phyloP scores from a whole-genome alignment of 148 eudicot genomes.

The Heliamphora exappendiculata region DNA sequence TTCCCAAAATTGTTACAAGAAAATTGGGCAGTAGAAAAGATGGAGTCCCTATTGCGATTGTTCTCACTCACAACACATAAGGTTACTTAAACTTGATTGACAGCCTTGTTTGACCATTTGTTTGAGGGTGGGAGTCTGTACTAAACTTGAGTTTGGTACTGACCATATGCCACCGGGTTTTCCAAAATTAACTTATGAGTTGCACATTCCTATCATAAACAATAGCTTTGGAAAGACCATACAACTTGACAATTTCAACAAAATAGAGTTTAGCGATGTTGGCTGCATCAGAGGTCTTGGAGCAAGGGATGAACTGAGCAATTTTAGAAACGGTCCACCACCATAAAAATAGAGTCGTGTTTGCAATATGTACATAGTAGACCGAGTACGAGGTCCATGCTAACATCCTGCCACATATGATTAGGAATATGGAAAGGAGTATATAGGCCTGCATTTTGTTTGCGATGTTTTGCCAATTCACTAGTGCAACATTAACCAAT shows the following conservation, averaged over 20 bases:
- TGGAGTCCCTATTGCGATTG: too few relatives aligned
- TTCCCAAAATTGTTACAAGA: not conserved
- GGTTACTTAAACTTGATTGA: not conserved
- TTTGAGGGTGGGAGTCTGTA: not conserved
- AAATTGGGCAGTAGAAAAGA: too few relatives aligned
- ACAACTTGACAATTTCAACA: not conserved
- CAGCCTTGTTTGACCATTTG: not conserved
- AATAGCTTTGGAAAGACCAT: not conserved
- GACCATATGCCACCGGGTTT: too few relatives aligned
- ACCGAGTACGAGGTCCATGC: not conserved
- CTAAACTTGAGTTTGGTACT: too few relatives aligned
- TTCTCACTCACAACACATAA: too few relatives aligned
- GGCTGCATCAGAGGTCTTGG: too few relatives aligned
- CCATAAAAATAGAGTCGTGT: too few relatives aligned
- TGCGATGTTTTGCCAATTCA: not conserved
- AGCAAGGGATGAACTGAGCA: too few relatives aligned
- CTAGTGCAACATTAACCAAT: not conserved
- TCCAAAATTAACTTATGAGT: not conserved
- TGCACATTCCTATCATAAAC: too few relatives aligned
- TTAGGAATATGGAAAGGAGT: too few relatives aligned
- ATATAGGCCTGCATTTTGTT: not conserved
- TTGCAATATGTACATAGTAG: not conserved
- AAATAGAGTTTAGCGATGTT: too few relatives aligned
- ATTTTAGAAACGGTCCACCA: too few relatives aligned
- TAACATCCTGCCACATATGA: not conserved